Evolutionary conservation across 2,329 filamentous ascomycete genomes (phyloP).

Genomic region (Sporothrix pallida): DNA sequence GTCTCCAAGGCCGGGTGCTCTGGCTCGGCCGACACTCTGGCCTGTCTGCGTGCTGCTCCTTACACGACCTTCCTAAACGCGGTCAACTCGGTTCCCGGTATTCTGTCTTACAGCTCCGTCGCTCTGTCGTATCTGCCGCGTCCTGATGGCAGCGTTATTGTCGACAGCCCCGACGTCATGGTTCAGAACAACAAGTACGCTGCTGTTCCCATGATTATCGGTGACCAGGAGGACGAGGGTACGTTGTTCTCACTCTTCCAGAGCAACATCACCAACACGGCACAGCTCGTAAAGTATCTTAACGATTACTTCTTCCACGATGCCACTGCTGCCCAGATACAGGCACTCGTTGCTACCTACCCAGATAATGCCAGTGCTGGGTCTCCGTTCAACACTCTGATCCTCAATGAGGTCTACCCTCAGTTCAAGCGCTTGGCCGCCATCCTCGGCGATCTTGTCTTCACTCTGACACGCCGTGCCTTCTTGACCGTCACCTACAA

Average conservation of each 20-base stretch:
- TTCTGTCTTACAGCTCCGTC: conserved; percentile 71
- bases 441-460: conserved; percentile 75
- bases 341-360: conserved; percentile 67
- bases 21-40: conserved; percentile 60
- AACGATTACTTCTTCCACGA: conserved; percentile 62
- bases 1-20: conserved; percentile 67
- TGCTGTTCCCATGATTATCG: conserved; percentile 62
- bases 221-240: conserved; percentile 81
- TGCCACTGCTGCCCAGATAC: conserved; percentile 58
- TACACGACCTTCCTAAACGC: conserved; percentile 69
- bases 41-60: conserved; percentile 67
- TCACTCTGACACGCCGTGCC: conserved; percentile 71
- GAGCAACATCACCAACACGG: conserved; percentile 67
- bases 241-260: conserved; percentile 76
- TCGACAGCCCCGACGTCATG: conserved; percentile 67
- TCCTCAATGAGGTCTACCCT: conserved; percentile 74
- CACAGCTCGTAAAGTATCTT: conserved; percentile 67
- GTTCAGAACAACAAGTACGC: conserved; percentile 56
- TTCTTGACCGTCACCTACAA: conserved; percentile 59
- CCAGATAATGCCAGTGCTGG: conserved; percentile 61
- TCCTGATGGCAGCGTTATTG: conserved; percentile 69
- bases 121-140: conserved; percentile 76
- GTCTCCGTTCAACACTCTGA: conserved; percentile 72
- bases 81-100: conserved; percentile 70
- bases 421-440: conserved; percentile 79